Conservation (phyloP, 164 flowering plant genomes). For the Magnolia kwangsiensis region DNA sequence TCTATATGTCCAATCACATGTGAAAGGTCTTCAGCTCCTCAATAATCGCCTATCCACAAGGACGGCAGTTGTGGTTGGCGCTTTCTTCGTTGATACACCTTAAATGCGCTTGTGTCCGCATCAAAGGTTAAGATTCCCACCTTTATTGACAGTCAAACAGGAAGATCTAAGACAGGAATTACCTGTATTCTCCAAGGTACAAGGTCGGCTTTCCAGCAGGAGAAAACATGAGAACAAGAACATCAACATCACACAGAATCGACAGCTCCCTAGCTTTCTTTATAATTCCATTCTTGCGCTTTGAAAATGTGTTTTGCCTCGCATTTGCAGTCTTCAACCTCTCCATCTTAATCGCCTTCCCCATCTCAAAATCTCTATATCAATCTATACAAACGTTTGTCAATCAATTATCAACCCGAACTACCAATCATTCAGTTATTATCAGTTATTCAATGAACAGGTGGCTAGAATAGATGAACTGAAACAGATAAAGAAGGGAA, state of each 20-base stretch:
- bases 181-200: constrained; percentile 1
- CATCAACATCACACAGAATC: constrained; percentile 9
- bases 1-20: no score
- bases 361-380: constrained; percentile 6
- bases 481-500: no score
- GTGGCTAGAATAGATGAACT: no score
- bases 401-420: not conserved
- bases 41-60: no score
- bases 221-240: constrained; percentile 3
- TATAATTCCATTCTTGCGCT: not conserved
- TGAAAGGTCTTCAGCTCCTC: no score
- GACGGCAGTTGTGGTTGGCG: no score
- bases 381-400: not conserved
- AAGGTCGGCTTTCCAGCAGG: constrained; percentile 9
- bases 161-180: not conserved
- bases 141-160: not conserved
- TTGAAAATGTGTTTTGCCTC: constrained; percentile 4
- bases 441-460: no score
- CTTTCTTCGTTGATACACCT: no score
- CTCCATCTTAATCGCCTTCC: not conserved
- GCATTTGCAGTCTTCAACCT: not conserved
- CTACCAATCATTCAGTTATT: no score
- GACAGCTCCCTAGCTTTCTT: constrained; percentile 5
- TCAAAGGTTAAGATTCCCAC: not conserved
- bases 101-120: no score